Evolutionary conservation across 1,284 basidiomycete species (phyloP), one percentile per base, ranked within the genome.

Genomic region (Porphyrellus sp.): DNA sequence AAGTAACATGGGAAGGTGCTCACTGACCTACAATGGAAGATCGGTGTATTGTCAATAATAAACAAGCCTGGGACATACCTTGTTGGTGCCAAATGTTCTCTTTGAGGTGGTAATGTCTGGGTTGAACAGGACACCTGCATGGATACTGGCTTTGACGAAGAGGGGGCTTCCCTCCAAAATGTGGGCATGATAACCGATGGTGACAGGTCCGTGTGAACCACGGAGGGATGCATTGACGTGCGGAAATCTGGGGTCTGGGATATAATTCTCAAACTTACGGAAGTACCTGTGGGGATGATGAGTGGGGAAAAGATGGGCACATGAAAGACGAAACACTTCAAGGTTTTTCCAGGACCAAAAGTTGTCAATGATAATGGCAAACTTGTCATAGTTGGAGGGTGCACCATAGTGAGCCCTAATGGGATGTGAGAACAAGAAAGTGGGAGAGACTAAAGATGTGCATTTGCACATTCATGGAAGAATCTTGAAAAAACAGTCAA

Each of bases 301-400:
- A 57, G 46, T 24, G 24, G 13, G 41, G 37, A 11, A 20, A 50
- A 33, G 18, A 9, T 23, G 1, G n/a, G 11, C 4, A 11, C 16
- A 31, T 46, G 24, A 16, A 13, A 25, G 13, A 4, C 54, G 18
- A 9, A 70, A 80, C 81, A 67, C 62, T 49, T 72, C 67, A 52
- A 88, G 73, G 43, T 80, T 75, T 40, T 76, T 69, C 77, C 81
- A 87, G 16, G 79, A 70, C 85, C 86, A 89, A 13, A 76, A 74
- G 11, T 79, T 78, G 52, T 84, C 80, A n/a, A 75, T 77, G 18
- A 73, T 72, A 28, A 80, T 73, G n/a, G 69, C 82, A 79, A 84
- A 87, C 63, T 87, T 78, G 58, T 87, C 82, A 56, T 80, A 88
- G 60, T 89, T 86, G 1, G 78, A 78, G 1, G 86, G 83, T 6